Evolutionary conservation across 169 alveolate species (phyloP).

Genomic region (Eimeria tenella): DNA sequence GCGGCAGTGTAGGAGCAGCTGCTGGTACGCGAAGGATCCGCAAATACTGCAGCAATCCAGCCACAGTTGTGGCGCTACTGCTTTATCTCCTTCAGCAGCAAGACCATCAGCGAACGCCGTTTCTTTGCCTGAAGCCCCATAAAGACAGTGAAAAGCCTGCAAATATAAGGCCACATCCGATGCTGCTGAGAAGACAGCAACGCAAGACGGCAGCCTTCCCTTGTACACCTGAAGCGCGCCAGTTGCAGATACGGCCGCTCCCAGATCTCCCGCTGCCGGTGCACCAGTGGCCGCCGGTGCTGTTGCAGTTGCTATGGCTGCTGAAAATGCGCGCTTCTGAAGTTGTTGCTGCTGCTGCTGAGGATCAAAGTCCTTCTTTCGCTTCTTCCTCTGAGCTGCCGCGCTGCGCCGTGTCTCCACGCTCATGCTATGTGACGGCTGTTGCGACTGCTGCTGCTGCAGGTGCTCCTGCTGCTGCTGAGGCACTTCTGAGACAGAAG

Average conservation of each 20-base stretch:
- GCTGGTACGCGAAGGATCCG: slow-evolving; percentile 64
- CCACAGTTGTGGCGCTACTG: slow-evolving; percentile 57
- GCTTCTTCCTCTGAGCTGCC: slow-evolving; percentile 9
- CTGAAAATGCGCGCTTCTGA: neutral
- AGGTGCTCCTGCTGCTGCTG: slow-evolving; percentile 39
- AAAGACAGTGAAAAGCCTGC: slow-evolving; percentile 27
- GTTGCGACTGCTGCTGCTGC: slow-evolving; percentile 43
- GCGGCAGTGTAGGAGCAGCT: slow-evolving; percentile 54
- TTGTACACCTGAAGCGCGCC: slow-evolving; percentile 34
- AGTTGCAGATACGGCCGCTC: slow-evolving; percentile 40
- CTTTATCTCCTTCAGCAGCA: slow-evolving; percentile 32
- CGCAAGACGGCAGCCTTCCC: slow-evolving; percentile 24
- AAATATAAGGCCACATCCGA: neutral
- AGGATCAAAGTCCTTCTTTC: slow-evolving; percentile 13
- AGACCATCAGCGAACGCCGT: neutral
- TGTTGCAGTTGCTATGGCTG: slow-evolving; percentile 13
- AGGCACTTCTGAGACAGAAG: neutral
- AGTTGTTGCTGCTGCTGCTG: slow-evolving; percentile 54
- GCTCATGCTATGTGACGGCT: neutral
- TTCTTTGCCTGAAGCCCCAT: neutral
- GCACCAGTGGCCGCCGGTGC: neutral
- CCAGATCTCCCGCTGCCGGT: slow-evolving; percentile 38
- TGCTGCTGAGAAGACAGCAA: slow-evolving; percentile 36
- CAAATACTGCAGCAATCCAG: slow-evolving; percentile 69
- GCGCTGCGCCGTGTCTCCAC: slow-evolving; percentile 29